Evolutionary conservation across 1,139 yeast genomes (phyloP).

Genomic region (Protomyces arabidopsidicola): DNA sequence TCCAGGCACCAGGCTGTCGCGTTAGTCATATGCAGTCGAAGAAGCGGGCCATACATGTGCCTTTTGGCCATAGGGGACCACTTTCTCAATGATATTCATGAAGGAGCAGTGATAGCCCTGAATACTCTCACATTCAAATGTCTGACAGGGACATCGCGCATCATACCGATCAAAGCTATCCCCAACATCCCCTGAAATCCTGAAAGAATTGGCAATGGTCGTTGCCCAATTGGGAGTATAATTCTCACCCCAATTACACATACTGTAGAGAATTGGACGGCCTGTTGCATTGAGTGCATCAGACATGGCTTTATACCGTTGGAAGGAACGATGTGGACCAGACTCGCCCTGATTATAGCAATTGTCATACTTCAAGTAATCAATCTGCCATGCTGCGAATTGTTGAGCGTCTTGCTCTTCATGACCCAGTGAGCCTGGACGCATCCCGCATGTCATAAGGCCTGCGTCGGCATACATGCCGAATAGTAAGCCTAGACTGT

Average conservation of each 20-base stretch:
- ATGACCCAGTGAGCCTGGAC: conserved; percentile 38
- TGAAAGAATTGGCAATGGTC: conserved; percentile 39
- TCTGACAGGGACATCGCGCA: conserved; percentile 38
- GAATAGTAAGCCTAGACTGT: conserved; percentile 36
- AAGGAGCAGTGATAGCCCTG: conserved; percentile 38
- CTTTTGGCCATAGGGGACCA: conserved; percentile 31
- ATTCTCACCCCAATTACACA: conserved; percentile 41
- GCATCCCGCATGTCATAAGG: conserved; percentile 38
- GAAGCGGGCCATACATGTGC: conserved; percentile 34
- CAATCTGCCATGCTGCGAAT: conserved; percentile 39
- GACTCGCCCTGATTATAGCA: conserved; percentile 38
- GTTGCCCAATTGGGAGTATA: conserved; percentile 38
- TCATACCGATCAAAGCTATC: conserved; percentile 37
- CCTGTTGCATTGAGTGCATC: conserved; percentile 38
- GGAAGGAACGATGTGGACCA: conserved; percentile 36
- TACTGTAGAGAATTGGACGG: conserved; percentile 37
- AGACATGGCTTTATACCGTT: conserved; percentile 38
- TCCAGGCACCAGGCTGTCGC: conserved; percentile 37
- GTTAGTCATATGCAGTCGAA: conserved; percentile 29
- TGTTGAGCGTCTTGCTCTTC: conserved; percentile 38
- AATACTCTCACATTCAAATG: conserved; percentile 34
- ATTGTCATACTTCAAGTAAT: conserved; percentile 40
- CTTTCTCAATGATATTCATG: conserved; percentile 33
- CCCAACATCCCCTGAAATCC: conserved; percentile 38
- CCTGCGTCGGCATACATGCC: conserved; percentile 41